Evolutionary conservation across 768 basidiomycete genomes (phyloP).

Genomic region (Pleurotus cornucopiae): DNA sequence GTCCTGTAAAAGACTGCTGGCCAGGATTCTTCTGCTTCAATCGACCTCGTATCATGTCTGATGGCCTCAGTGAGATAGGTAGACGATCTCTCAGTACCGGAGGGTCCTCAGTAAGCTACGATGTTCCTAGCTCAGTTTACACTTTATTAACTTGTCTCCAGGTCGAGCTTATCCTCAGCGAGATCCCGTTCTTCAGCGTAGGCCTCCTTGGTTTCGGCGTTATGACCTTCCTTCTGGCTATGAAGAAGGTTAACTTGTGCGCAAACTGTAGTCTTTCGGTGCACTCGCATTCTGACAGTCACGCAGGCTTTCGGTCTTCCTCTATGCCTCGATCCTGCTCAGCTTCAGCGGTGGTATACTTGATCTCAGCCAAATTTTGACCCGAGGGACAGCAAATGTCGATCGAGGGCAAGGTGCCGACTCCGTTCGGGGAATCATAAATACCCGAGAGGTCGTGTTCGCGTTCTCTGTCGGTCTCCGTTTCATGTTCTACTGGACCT

Average conservation of each 20-base stretch:
- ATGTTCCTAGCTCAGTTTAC: neutral
- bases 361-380: conserved; percentile 55
- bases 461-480: conserved; percentile 54
- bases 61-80: neutral
- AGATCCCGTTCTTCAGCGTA: conserved; percentile 64
- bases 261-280: conserved; percentile 15
- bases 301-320: conserved; percentile 40
- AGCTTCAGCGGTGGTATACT: conserved; percentile 60
- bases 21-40: neutral
- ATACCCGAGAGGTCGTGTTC: conserved; percentile 55
- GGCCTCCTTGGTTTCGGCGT: conserved; percentile 63
- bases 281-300: neutral
- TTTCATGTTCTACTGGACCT: conserved; percentile 66
- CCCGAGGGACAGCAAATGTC: conserved; percentile 26
- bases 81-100: neutral
- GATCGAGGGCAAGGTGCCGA: conserved; percentile 16
- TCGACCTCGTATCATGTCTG: neutral
- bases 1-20: conserved; percentile 1
- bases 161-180: conserved; percentile 54
- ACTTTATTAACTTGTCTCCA: conserved; percentile 16
- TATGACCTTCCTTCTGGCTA: conserved; percentile 49
- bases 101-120: neutral
- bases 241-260: conserved; percentile 50
- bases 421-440: conserved; percentile 34
- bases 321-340: conserved; percentile 55